Conservation (phyloP, 2,329 filamentous ascomycete species). For the Colletotrichum lindemuthianum region DNA sequence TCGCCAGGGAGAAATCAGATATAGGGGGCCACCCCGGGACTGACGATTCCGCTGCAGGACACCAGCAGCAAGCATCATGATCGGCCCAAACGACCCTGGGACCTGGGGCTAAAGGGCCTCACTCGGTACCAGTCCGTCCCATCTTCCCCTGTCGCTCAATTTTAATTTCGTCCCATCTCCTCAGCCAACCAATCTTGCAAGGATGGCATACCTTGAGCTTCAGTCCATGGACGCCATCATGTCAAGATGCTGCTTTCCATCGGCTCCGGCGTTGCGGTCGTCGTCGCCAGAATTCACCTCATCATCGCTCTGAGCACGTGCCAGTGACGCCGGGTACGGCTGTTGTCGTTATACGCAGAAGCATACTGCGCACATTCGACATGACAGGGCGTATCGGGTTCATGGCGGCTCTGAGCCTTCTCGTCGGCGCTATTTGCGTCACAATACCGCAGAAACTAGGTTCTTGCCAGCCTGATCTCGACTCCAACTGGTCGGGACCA, state of each 20-base stretch:
- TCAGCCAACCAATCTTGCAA: constrained; percentile 28
- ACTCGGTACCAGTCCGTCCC: constrained; percentile 29
- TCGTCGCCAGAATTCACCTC: no score
- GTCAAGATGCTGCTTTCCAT: no score
- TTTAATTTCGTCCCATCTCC: constrained; percentile 35
- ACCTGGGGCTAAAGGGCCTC: constrained; percentile 20
- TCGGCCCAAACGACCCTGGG: constrained; percentile 31
- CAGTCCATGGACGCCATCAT: neutral
- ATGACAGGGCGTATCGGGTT: no score
- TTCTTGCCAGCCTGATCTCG: constrained; percentile 15
- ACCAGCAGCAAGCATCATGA: constrained; percentile 31
- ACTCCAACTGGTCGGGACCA: constrained; percentile 32
- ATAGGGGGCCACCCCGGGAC: constrained; percentile 30
- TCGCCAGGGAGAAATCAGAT: constrained; percentile 33
- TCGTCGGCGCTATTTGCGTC: constrained; percentile 17
- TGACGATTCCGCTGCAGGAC: constrained; percentile 35
- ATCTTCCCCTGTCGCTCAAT: constrained; percentile 25
- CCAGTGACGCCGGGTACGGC: no score
- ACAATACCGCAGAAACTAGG: constrained; percentile 25
- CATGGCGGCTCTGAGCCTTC: no score
- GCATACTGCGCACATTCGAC: no score
- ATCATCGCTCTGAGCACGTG: no score
- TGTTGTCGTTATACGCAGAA: no score
- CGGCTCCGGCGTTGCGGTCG: no score
- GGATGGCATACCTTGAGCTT: constrained; percentile 26